A percentile compares a stretch with the other conserved stretches of the same genome.
Conservation (phyloP, 176 grass and related monocot species). For the Avena eriantha region DNA sequence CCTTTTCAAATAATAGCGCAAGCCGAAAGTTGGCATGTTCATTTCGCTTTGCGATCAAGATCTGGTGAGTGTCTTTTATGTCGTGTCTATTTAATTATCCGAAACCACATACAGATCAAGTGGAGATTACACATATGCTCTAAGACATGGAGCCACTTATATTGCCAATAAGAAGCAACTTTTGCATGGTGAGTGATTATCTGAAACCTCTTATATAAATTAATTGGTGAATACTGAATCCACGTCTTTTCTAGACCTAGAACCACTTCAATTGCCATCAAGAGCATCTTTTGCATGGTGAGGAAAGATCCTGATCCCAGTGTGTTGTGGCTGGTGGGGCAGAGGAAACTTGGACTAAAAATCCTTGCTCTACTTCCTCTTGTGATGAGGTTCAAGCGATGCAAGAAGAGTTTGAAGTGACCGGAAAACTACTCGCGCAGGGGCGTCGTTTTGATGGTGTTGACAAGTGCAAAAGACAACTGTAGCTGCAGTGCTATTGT, state of each 20-base stretch:
- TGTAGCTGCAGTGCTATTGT: too few relatives aligned
- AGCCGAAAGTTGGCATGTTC: not conserved
- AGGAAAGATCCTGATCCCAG: not conserved
- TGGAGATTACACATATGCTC: not conserved
- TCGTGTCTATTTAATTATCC: not conserved
- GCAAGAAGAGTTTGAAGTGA: too few relatives aligned
- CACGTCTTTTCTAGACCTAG: not conserved
- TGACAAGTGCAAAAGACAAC: too few relatives aligned
- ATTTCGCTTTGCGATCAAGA: not conserved
- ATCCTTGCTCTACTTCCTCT: too few relatives aligned
- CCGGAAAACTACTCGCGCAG: too few relatives aligned
- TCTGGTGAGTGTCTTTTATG: not conserved
- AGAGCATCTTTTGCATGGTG: not conserved
- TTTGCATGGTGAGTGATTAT: not conserved
- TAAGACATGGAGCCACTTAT: not conserved
- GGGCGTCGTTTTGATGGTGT: too few relatives aligned
- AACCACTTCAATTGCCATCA: not conserved
- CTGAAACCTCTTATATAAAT: not conserved
- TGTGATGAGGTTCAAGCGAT: too few relatives aligned
- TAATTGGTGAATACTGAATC: not conserved
- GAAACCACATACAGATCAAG: not conserved
- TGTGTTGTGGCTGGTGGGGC: not conserved
- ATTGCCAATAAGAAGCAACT: not conserved
- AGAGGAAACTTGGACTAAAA: too few relatives aligned
- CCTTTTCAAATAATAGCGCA: not conserved